phyloP scores from a whole-genome alignment of 345 rosid species.

The Isatis tinctoria region DNA sequence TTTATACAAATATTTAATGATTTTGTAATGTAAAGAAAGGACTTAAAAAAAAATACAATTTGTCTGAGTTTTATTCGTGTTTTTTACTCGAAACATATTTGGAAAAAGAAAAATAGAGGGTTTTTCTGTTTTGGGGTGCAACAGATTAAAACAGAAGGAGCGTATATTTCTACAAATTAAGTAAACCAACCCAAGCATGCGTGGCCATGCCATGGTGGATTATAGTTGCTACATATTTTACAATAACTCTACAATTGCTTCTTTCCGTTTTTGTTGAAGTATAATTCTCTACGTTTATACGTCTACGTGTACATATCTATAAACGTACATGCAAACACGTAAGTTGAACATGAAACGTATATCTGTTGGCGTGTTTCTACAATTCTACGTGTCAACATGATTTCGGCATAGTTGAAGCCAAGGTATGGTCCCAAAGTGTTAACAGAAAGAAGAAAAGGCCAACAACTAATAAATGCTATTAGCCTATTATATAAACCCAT shows the following conservation, averaged over 20 bases:
- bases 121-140: neutral
- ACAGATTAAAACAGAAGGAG: neutral
- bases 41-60: neutral
- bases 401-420: constrained; percentile 15
- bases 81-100: too few relatives aligned
- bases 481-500: constrained; percentile 8
- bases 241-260: neutral
- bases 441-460: constrained; percentile 8
- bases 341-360: constrained; percentile 18
- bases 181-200: neutral
- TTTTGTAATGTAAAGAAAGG: neutral
- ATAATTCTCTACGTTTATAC: neutral
- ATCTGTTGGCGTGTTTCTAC: neutral
- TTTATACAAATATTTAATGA: neutral
- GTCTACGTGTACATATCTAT: neutral
- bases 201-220: neutral
- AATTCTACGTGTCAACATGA: constrained; percentile 28
- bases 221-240: neutral
- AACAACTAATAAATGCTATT: constrained; percentile 9
- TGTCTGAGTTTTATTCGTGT: too few relatives aligned
- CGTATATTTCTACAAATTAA: neutral
- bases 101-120: neutral
- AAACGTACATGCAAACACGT: constrained; percentile 14
- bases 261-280: neutral
- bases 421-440: constrained; percentile 23